Evolutionary conservation across 2,329 filamentous ascomycete genomes (phyloP), one percentile per base, ranked within the genome.

Genomic region (Amauroascus niger): DNA sequence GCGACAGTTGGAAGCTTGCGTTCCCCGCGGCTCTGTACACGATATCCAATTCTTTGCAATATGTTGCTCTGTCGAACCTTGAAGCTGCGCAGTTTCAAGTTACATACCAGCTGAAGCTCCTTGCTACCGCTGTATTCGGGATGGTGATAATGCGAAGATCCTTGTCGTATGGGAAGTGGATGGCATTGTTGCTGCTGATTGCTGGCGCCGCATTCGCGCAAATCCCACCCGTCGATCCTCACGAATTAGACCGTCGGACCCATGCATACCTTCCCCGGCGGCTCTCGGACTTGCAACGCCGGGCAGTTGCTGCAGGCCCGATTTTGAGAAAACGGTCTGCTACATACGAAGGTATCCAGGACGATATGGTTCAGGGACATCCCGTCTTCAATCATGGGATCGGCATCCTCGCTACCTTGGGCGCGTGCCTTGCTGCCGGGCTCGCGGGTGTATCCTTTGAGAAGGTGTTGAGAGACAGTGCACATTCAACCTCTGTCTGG

Each of bases 11-110:
- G 91, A 95, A 95, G 69, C 74, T 98, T 59, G 88, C 88, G 7
- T 83, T 97, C 40, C 93, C 91, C 0, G 93, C 91, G 3, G 78
- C 82, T 3, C 76, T 97, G 1, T 97, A 95, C 67, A 95, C 91
- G 0, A 68, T 96, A 26, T 88, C 96, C 64, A 97, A 96, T 65
- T 86, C 87, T n/a, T 73, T 97, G 52, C 88, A 96, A 68, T 98
- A 96, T 65, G 80, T 94, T 50, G 91, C 88, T 1, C 82, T 96
- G 9, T 88, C 87, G 57, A 96, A 97, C 61, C 70, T 97, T 62
- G 88, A 95, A 63, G 87, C 91, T 0, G 88, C 93, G 3, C 89
- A 91, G 52, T 97, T 96, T 66, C 90, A 96, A 69, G 84, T 95
- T 55, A 81, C 93, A 24, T 95, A 93, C 67, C 91, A 98, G 71